phyloP scores from a whole-genome alignment of 331 rosid genomes.

The Prunus yedoensis region DNA sequence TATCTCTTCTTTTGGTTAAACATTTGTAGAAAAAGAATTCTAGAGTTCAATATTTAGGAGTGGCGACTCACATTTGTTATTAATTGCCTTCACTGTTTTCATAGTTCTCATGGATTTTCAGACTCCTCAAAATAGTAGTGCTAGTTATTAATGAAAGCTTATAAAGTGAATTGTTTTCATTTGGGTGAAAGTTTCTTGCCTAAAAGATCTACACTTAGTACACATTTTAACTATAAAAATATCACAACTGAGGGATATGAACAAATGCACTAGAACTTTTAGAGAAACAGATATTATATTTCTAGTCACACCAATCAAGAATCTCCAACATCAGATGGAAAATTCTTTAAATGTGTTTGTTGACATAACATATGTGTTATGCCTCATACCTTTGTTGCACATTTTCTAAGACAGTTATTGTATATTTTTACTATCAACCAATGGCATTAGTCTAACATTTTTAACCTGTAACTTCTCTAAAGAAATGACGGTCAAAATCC shows the following conservation, averaged over 20 bases:
- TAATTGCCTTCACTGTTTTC: not conserved
- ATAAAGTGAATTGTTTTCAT: not conserved
- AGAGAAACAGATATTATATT: not conserved
- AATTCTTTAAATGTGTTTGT: not conserved
- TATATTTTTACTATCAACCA: not conserved
- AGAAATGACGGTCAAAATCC: not conserved
- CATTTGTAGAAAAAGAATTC: constrained; percentile 12
- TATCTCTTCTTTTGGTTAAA: constrained; percentile 26
- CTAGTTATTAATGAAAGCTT: not conserved
- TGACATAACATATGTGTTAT: not conserved
- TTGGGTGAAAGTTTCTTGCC: not conserved
- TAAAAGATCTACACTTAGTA: not conserved
- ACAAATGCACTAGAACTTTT: not conserved
- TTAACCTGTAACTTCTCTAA: no score
- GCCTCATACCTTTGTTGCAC: not conserved
- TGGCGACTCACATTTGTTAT: not conserved
- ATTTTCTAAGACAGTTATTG: not conserved
- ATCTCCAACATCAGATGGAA: constrained; percentile 4
- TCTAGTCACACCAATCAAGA: not conserved
- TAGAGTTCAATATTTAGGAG: constrained; percentile 13
- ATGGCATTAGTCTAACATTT: not conserved
- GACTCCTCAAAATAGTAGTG: not conserved
- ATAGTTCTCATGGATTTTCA: not conserved
- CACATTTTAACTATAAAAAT: not conserved
- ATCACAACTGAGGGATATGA: not conserved